Evolutionary conservation across 2,329 filamentous ascomycete genomes (phyloP).

Genomic region (Sporothrix protearum): DNA sequence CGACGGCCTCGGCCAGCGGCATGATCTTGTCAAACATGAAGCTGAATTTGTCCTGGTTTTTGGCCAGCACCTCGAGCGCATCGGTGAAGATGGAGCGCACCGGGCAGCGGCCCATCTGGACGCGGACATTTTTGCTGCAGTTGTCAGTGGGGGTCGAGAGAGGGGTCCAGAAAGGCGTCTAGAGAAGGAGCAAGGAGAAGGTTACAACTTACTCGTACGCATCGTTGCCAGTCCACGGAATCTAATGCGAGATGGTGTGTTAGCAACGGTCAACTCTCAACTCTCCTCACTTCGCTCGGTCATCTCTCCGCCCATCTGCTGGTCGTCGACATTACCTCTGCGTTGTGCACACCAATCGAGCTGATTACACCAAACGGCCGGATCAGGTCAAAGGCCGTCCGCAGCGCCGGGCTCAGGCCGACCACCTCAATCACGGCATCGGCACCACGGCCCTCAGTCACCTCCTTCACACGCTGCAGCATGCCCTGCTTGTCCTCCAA

Average conservation of each 20-base stretch:
- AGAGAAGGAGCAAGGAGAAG: too few relatives aligned
- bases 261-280: not conserved
- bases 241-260: conserved; percentile 40
- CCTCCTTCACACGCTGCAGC: not conserved
- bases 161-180: too few relatives aligned
- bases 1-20: conserved; percentile 62
- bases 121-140: conserved; percentile 62
- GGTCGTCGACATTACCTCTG: conserved; percentile 49
- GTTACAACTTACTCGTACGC: conserved; percentile 50
- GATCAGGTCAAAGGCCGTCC: conserved; percentile 66
- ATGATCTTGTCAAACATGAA: conserved; percentile 77
- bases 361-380: conserved; percentile 70
- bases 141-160: not conserved
- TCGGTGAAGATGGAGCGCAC: conserved; percentile 67
- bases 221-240: conserved; percentile 63
- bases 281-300: not conserved
- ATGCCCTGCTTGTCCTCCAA: conserved; percentile 66
- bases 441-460: conserved; percentile 69
- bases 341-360: conserved; percentile 73
- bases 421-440: conserved; percentile 82
- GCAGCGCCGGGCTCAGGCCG: conserved; percentile 64
- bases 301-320: not conserved
- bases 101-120: conserved; percentile 75
- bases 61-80: conserved; percentile 61
- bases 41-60: conserved; percentile 63